These are phyloP conservation scores for Gracilaria gracilis DNA, from an alignment of 23 red algal species.

Conservation along the genomic window DNA sequence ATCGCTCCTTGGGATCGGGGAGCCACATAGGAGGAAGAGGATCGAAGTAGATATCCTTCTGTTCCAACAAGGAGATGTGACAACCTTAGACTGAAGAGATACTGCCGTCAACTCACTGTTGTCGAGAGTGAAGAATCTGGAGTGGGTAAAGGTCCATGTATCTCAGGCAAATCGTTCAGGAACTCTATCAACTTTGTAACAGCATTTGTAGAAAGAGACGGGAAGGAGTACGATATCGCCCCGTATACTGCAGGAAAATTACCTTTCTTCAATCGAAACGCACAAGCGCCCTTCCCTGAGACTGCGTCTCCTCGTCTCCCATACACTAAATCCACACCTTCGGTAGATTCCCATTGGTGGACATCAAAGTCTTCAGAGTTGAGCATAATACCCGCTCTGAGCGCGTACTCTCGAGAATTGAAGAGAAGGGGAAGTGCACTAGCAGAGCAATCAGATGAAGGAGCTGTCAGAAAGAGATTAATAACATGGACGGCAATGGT, in stretches of 20 bases:
- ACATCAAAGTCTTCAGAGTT: conserved; percentile 20
- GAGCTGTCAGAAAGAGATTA: not conserved
- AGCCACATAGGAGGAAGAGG: too few relatives aligned
- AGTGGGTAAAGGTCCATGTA: not conserved
- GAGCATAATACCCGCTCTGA: conserved; percentile 41
- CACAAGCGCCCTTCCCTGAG: conserved; percentile 51
- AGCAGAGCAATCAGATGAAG: not conserved
- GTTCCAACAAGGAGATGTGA: not conserved
- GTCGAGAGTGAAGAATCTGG: not conserved
- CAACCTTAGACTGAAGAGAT: not conserved
- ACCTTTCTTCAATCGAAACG: not conserved
- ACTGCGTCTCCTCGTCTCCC: conserved; percentile 42
- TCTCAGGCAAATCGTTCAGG: not conserved
- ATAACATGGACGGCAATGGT: not conserved
- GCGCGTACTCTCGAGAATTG: conserved; percentile 23
- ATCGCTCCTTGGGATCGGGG: too few relatives aligned
- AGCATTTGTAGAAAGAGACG: conserved; percentile 56
- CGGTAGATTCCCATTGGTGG: conserved; percentile 49
- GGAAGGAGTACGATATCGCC: conserved; percentile 31
- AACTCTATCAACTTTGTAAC: conserved; percentile 33
- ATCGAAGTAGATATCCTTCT: too few relatives aligned
- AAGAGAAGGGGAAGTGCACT: conserved; percentile 31
- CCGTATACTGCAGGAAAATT: conserved; percentile 1
- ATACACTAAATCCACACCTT: conserved; percentile 49
- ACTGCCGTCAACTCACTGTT: not conserved